Base-by-base conservation (phyloP, 1,284 basidiomycete species). In the Mrakiaceae sp. region DNA sequence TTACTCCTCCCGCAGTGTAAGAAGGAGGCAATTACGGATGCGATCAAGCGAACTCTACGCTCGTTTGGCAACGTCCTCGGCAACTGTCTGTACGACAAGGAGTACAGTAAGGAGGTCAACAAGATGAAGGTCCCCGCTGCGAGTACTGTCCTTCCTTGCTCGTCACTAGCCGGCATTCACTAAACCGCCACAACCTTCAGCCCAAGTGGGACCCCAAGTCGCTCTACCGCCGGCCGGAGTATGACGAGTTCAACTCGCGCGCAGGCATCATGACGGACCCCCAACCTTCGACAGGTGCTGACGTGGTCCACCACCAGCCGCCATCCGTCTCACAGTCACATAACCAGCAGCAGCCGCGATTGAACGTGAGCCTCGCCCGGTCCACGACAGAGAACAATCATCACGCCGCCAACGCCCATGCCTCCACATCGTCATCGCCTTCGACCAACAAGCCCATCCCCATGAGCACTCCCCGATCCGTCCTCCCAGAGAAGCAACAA, bases 1-100 rank as follows among this genome's bases (percentile, higher is more conserved):
- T 27, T 27, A 27, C 27, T 39, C 27, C 39, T 42, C 9, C 2
- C 27, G 12, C 71, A 97, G 92, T 91, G 89, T 71, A 95, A 96
- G 81, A 98, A 98, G 73, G 95, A 98, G 74, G 93, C 96, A 0
- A 88, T 97, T 0, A 98, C 95, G 0, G 95, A 98, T 71, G 94
- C 83, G 0, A 78, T 95, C 57, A 98, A 98, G 76, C 85, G 95
- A 48, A 84, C 91, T 0, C 79, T 98, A 27, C 83, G 91, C 59
- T 90, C 86, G 69, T 98, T 98, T 74, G 95, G 96, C 59, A 95
- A 94, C 73, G 78, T 98, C 1, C 80, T 98, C 9, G 95, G 94
- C 7, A 96, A 97, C 72, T 98, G 95, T 75, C 78, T 97, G 40
- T 98, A 98, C 72, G 95, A 98, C 77, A 94, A 93, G 76, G 77